Base-by-base conservation (phyloP, 768 basidiomycete genomes). In the Kwoniella mangroviensis region DNA sequence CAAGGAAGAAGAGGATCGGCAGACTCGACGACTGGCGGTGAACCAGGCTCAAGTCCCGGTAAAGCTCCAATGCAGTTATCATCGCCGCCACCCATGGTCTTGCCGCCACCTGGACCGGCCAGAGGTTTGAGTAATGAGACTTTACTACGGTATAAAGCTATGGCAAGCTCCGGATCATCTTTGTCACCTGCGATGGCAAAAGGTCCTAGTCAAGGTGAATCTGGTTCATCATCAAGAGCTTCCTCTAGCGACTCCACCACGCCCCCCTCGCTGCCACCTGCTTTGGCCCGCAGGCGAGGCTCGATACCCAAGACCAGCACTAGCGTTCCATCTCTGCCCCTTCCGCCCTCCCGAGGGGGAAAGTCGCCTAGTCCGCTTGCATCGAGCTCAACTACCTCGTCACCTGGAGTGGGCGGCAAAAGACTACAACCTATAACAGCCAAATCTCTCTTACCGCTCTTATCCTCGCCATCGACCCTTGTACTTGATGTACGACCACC, bases 401-500 rank as follows among this genome's bases (percentile, higher is more conserved):
- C 75, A 7, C 52, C 70, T 0, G 68, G 54, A 5, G 58, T 58
- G 41, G 58, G 26, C 10, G 67, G 69, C 19, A 65, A 71, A 10
- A 63, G 63, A 40, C 54, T 81, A 19, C 67, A 72, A 24, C 71
- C 75, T 28, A 54, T 75, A 58, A 6, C 67, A 52, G 55, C 65
- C 1, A 26, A 26, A 17, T 67, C 64, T 3, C 43, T 80, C 0
- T 53, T 65, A 15, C 45, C 69, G 2, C 49, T 76, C 7, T 43
- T 79, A 7, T 60, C 70, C 13, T 17, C 62, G 2, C 56, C 73
- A 7, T 72, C 70, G 1, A 76, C 79, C 22, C 89, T 98, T 79
- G 83, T 97, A 76, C 86, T 98, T 84, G 95, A 98, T 85, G 90
- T 98, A 64, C 89, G 95, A 0, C 90, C 93, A 12, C 91, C 92